These are phyloP conservation scores for Xylaria sp. DNA, from an alignment of 2,329 filamentous ascomycete species.

Conservation along the genomic window DNA sequence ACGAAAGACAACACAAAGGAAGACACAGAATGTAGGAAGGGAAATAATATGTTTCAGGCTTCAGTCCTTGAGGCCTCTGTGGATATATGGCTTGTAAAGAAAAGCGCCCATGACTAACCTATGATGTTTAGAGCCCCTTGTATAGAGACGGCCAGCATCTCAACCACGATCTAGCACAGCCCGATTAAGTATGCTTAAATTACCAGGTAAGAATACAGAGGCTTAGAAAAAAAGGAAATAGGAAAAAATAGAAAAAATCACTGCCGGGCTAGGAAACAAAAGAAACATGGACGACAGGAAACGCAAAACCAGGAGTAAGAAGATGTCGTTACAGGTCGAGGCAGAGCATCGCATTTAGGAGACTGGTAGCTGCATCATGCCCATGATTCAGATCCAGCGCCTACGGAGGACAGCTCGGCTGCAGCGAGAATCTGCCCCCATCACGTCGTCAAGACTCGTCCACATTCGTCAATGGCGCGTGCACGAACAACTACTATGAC, in stretches of 20 bases:
- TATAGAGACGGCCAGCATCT: constrained; percentile 51
- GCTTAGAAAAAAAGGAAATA: constrained; percentile 40
- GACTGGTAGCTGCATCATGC: constrained; percentile 33
- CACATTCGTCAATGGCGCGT: constrained; percentile 34
- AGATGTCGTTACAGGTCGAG: constrained; percentile 44
- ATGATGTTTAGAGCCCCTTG: constrained; percentile 46
- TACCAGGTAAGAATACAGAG: constrained; percentile 44
- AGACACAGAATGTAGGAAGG: constrained; percentile 22
- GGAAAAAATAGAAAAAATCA: constrained; percentile 36
- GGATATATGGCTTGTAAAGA: constrained; percentile 43
- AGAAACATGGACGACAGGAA: constrained; percentile 38
- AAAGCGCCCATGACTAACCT: constrained; percentile 47
- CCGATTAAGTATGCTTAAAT: constrained; percentile 45
- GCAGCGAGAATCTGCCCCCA: constrained; percentile 39
- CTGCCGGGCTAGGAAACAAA: constrained; percentile 31
- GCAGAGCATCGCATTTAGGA: constrained; percentile 42
- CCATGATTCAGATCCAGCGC: constrained; percentile 31
- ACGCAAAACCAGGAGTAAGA: constrained; percentile 39
- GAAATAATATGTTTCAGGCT: constrained; percentile 43
- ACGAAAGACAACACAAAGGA: constrained; percentile 20
- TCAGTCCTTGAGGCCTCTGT: constrained; percentile 30
- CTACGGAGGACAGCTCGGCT: constrained; percentile 35
- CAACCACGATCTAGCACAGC: constrained; percentile 49
- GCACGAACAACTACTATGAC: constrained; percentile 26
- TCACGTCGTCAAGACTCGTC: constrained; percentile 25